Evolutionary conservation across 129 eudicot genomes (phyloP).

Genomic region (Pulicaria dysenterica): DNA sequence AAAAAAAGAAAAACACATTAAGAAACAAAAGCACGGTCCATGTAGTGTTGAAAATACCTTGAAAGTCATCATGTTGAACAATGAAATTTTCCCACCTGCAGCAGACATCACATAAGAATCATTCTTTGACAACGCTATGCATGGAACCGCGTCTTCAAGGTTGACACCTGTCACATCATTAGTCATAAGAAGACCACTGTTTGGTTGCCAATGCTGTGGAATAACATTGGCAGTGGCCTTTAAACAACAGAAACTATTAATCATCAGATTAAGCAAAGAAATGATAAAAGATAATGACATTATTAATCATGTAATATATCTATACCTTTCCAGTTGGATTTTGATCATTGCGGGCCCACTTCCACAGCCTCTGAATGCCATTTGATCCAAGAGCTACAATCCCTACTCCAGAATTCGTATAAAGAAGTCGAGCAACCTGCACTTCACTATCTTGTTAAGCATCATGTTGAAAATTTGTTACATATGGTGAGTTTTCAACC

Average conservation of each 20-base stretch:
- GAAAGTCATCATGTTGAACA: slow-evolving; percentile 82
- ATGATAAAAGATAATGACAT: not conserved
- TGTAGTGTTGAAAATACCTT: slow-evolving; percentile 45
- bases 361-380: slow-evolving; percentile 84
- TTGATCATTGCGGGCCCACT: slow-evolving; percentile 77
- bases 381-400: slow-evolving; percentile 79
- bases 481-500: not conserved
- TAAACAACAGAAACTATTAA: slow-evolving; percentile 34
- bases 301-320: not conserved
- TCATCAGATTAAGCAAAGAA: not conserved
- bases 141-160: slow-evolving; percentile 79
- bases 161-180: slow-evolving; percentile 82
- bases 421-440: slow-evolving; percentile 83
- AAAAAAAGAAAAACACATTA: not conserved
- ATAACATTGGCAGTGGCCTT: slow-evolving; percentile 83
- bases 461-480: slow-evolving; percentile 5
- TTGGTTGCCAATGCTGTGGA: slow-evolving; percentile 88
- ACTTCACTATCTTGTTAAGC: slow-evolving; percentile 16
- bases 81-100: slow-evolving; percentile 81
- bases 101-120: slow-evolving; percentile 96
- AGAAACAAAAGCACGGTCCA: not conserved
- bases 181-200: slow-evolving; percentile 77
- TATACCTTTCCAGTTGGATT: slow-evolving; percentile 77
- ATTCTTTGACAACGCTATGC: slow-evolving; percentile 89
- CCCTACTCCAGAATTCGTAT: slow-evolving; percentile 90